Evolutionary conservation across 176 grass and related monocot species (phyloP).

Genomic region (Phragmites australis): DNA sequence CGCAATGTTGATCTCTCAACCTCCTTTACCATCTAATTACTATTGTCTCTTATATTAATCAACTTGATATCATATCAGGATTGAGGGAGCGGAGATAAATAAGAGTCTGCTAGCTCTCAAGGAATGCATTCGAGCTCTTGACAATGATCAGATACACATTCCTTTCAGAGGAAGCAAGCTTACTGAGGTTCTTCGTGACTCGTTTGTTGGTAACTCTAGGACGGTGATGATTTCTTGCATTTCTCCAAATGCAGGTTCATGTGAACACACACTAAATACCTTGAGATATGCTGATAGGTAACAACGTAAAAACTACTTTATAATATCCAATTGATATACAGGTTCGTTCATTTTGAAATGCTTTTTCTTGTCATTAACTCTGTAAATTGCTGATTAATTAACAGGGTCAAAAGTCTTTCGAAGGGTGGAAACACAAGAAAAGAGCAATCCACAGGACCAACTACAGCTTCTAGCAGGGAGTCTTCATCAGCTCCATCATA

Average conservation of each 20-base stretch:
- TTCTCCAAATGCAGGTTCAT: constrained; percentile 96
- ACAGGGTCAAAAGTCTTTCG: constrained; percentile 99
- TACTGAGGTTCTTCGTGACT: constrained; percentile 97
- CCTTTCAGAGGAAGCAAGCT: constrained; percentile 99
- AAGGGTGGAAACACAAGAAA: constrained; percentile 84
- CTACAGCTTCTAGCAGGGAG: constrained; percentile 60
- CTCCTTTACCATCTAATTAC: not conserved
- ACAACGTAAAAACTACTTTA: not conserved
- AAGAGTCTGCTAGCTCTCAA: constrained; percentile 95
- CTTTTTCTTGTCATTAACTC: not conserved
- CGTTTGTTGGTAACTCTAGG: constrained; percentile 95
- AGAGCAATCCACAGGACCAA: constrained; percentile 54
- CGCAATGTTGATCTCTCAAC: constrained; percentile 6
- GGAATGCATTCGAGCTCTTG: constrained; percentile 97
- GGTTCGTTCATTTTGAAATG: constrained; percentile 20
- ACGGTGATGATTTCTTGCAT: constrained; percentile 99
- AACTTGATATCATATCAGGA: constrained; percentile 56
- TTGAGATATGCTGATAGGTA: constrained; percentile 99
- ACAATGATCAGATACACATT: constrained; percentile 98
- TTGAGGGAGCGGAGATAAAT: constrained; percentile 99
- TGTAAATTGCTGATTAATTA: constrained; percentile 36
- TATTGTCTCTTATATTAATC: not conserved
- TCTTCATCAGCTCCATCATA: constrained; percentile 48
- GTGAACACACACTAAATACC: constrained; percentile 96
- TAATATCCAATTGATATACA: constrained; percentile 3